Base-by-base conservation (phyloP, 2,329 filamentous ascomycete genomes). In the Penicillium sp. region DNA sequence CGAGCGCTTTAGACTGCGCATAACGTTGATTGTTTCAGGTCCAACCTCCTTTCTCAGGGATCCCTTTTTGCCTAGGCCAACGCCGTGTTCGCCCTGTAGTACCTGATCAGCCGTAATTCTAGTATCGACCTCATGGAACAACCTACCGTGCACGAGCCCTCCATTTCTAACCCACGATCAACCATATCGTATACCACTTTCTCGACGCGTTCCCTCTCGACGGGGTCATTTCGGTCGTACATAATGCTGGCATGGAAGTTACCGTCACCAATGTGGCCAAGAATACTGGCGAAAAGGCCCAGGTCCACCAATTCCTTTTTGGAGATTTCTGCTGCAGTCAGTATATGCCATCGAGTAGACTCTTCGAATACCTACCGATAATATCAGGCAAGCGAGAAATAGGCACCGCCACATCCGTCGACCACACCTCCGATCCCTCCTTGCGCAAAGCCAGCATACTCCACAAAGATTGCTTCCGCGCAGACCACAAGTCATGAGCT, bases 211-310 rank as follows among this genome's bases (percentile, higher is more conserved):
- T 79, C 84, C 48, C 80, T 80, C 70, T 95, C 87, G 22, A 77
- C 81, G 3, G 81, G 78, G 47, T 90, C 77, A 19, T 76, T 78
- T 22, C 80, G 80, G 70, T 93, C 82, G 68, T 95, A 96, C 72
- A 96, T 86, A 71, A 96, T 93, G 65, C 86, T 88, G 66, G 91
- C 86, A 68, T 96, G 91, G 74, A 96, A 96, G 70, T 96, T 96
- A 31, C 91, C 91, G 64, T 95, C 91, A 11, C 91, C 91, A 49
- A 96, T 86, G 64, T 96, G 91, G 3, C 91, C 91, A 3, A 96
- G 75, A 25, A 95, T 88, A 62, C 87, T 90, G 1, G 89, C 89
- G 66, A 95, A 95, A 1, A 95, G 73, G 0, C 89, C 89, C 10
- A 95, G 77, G 11, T 89, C 83, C 62, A 92, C 87, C 79, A 95